phyloP scores from a whole-genome alignment of 768 basidiomycete genomes.

The Pisolithus tinctorius region DNA sequence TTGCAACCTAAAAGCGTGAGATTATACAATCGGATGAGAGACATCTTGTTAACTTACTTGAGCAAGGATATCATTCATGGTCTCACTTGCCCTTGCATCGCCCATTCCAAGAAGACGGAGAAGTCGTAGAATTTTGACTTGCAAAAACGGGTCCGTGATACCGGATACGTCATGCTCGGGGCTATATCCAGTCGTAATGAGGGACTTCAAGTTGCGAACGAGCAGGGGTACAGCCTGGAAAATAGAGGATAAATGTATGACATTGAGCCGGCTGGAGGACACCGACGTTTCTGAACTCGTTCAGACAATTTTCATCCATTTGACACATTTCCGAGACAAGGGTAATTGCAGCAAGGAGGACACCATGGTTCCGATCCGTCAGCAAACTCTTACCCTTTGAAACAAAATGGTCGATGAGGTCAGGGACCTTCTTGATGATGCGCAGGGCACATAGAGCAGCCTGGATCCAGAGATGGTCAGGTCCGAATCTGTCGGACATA shows the following conservation, averaged over 20 bases:
- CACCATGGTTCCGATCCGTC: conserved; percentile 95
- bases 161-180: conserved; percentile 99
- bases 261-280: conserved; percentile 1
- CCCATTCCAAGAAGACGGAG: conserved; percentile 83
- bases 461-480: conserved; percentile 33
- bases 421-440: conserved; percentile 93
- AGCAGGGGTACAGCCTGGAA: conserved; percentile 83
- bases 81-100: conserved; percentile 82
- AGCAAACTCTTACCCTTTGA: conserved; percentile 84
- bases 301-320: conserved; percentile 60
- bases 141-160: conserved; percentile 94
- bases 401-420: conserved; percentile 89
- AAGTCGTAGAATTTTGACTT: conserved; percentile 87
- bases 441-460: conserved; percentile 93
- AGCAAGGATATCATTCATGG: conserved; percentile 97
- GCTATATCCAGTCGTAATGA: conserved; percentile 94
- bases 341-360: conserved; percentile 89
- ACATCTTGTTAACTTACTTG: conserved; percentile 47
- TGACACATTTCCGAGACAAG: conserved; percentile 94
- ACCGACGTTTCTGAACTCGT: conserved; percentile 86
- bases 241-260: conserved; percentile 5
- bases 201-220: conserved; percentile 89
- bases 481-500: neutral
- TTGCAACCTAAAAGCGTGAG: conserved; percentile 70
- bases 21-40: neutral